Evolutionary conservation across 1,284 basidiomycete genomes (phyloP).

Genomic region (Sutorius eximius): DNA sequence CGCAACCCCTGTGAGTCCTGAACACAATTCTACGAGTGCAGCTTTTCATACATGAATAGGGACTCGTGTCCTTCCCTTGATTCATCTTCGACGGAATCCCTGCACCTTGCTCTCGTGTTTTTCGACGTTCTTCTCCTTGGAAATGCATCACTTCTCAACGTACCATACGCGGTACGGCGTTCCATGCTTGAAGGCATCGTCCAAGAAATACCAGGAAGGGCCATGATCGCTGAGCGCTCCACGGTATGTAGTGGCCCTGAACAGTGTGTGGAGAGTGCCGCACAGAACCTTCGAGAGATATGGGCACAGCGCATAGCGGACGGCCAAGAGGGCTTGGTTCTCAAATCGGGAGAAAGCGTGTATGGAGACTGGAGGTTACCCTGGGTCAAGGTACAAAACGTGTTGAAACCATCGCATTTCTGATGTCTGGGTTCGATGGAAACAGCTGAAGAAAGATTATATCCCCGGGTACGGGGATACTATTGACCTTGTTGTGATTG

Average conservation of each 20-base stretch:
- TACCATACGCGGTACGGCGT: conserved; percentile 61
- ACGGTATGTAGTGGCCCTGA: conserved; percentile 37
- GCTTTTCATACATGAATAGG: conserved; percentile 15
- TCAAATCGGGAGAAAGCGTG: conserved; percentile 68
- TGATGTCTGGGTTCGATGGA: not conserved
- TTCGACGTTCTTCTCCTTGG: conserved; percentile 79
- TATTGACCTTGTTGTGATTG: conserved; percentile 75
- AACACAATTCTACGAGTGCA: not conserved
- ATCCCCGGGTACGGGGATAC: conserved; percentile 80
- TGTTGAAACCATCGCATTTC: not conserved
- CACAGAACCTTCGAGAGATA: conserved; percentile 40
- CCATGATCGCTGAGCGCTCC: conserved; percentile 58
- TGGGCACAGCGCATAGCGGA: conserved; percentile 54
- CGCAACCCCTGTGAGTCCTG: conserved; percentile 25
- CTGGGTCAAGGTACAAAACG: conserved; percentile 71
- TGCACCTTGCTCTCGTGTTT: conserved; percentile 78
- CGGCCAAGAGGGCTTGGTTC: conserved; percentile 67
- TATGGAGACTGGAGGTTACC: conserved; percentile 65
- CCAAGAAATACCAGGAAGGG: conserved; percentile 51
- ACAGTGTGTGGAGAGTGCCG: conserved; percentile 10
- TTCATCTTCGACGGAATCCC: conserved; percentile 43
- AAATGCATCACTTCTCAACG: conserved; percentile 52
- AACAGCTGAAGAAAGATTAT: conserved; percentile 71
- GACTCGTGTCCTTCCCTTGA: conserved; percentile 48
- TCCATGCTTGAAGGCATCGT: conserved; percentile 59